Conservation (phyloP, 441 rosid genomes). For the Raphanus hybrid region DNA sequence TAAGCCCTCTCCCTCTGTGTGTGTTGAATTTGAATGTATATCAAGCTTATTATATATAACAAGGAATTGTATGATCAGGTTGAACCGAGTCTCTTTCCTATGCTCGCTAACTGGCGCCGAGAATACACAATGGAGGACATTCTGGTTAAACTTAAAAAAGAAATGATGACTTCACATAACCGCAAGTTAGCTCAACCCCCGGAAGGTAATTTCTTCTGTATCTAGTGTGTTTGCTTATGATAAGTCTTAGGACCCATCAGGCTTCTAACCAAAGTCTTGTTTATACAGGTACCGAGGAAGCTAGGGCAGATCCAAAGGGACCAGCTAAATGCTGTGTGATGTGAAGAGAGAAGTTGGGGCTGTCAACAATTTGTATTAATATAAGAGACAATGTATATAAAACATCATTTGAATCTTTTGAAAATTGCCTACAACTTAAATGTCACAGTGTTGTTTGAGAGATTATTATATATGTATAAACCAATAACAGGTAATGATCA, state of each 20-base stretch:
- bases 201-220: constrained; percentile 52
- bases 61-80: constrained; percentile 53
- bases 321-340: constrained; percentile 77
- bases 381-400: constrained; percentile 38
- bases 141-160: constrained; percentile 89
- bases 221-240: not conserved
- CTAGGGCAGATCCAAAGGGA: constrained; percentile 84
- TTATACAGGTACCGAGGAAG: constrained; percentile 78
- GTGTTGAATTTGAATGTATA: too few species aligned
- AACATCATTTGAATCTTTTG: constrained; percentile 40
- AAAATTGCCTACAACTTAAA: constrained; percentile 26
- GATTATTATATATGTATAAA: constrained; percentile 28
- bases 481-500: constrained; percentile 36
- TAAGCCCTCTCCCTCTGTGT: too few species aligned
- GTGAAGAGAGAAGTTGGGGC: constrained; percentile 42
- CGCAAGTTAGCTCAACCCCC: constrained; percentile 95
- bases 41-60: too few species aligned
- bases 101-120: constrained; percentile 89
- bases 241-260: not conserved
- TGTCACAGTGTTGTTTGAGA: constrained; percentile 58
- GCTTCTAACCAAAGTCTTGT: too few species aligned
- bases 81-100: constrained; percentile 88
- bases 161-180: constrained; percentile 90
- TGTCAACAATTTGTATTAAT: constrained; percentile 40
- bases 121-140: constrained; percentile 96